A percentile compares a stretch with the other conserved stretches of the same genome.
Evolutionary conservation across 2,329 filamentous ascomycete species (phyloP).

Genomic region (Ophiostoma populinum): DNA sequence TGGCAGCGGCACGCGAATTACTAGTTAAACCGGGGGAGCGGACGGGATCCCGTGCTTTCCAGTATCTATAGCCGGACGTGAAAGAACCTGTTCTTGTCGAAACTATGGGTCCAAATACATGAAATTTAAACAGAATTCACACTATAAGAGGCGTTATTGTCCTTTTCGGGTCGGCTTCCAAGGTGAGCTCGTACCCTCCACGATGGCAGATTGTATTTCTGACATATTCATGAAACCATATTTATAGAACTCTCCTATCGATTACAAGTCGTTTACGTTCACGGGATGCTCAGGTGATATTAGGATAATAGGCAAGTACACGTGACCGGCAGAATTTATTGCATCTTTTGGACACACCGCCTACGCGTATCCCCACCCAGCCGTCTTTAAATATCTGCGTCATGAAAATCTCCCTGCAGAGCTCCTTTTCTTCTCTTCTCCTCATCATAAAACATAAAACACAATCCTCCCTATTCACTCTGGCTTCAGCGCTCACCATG

Average conservation of each 20-base stretch:
- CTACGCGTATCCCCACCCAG: neutral
- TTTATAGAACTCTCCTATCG: too few relatives aligned
- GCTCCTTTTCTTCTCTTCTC: conserved; percentile 15
- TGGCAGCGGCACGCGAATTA: too few relatives aligned
- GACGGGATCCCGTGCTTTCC: conserved; percentile 7
- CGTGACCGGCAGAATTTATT: too few relatives aligned
- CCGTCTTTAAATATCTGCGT: neutral
- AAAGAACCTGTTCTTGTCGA: neutral
- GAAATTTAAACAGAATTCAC: neutral
- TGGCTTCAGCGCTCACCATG: conserved; percentile 38
- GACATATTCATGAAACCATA: too few relatives aligned
- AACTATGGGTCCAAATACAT: neutral
- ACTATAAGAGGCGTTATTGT: neutral
- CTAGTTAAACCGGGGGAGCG: conserved; percentile 6
- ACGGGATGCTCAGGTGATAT: too few relatives aligned
- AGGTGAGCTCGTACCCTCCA: too few relatives aligned
- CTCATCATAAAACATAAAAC: conserved; percentile 23
- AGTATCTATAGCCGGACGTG: conserved; percentile 4
- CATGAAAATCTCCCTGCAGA: neutral
- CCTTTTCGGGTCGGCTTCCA: too few relatives aligned
- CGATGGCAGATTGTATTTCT: too few relatives aligned
- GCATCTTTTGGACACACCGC: neutral
- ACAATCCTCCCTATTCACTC: conserved; percentile 49
- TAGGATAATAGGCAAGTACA: too few relatives aligned
- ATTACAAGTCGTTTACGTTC: too few relatives aligned